phyloP scores from a whole-genome alignment of 805 yeast species.

The Lipomyces mesembrius region DNA sequence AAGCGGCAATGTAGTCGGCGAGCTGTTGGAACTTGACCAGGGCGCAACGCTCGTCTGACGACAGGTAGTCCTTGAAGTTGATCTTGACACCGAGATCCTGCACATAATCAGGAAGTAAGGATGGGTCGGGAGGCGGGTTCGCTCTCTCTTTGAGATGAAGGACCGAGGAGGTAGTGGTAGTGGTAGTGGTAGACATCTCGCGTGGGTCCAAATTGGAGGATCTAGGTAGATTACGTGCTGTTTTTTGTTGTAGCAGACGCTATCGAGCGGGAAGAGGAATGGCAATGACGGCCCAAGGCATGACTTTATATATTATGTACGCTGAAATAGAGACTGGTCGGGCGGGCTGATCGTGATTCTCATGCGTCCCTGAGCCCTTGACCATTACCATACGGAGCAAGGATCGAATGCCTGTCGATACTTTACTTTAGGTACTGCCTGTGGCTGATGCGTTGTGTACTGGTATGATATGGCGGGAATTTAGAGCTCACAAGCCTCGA shows the following conservation, averaged over 20 bases:
- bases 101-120: constrained; percentile 33
- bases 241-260: neutral
- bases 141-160: constrained; percentile 21
- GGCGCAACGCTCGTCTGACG: constrained; percentile 25
- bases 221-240: neutral
- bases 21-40: constrained; percentile 35
- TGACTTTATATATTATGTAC: neutral
- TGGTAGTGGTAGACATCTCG: constrained; percentile 12
- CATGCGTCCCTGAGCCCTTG: neutral
- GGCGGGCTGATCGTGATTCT: neutral
- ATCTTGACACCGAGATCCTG: constrained; percentile 30
- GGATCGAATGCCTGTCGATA: neutral
- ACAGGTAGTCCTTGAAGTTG: constrained; percentile 26
- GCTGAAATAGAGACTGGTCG: neutral
- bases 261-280: neutral
- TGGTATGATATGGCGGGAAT: no score
- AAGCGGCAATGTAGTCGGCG: constrained; percentile 34
- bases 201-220: neutral
- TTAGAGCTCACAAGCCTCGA: neutral
- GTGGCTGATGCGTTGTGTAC: neutral
- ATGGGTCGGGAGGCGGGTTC: constrained; percentile 35
- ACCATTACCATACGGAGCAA: neutral
- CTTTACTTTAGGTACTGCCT: neutral
- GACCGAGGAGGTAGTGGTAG: constrained; percentile 5
- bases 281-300: neutral